Base-by-base conservation (phyloP, 2,329 filamentous ascomycete species). In the Alternaria novae-zelandiae region DNA sequence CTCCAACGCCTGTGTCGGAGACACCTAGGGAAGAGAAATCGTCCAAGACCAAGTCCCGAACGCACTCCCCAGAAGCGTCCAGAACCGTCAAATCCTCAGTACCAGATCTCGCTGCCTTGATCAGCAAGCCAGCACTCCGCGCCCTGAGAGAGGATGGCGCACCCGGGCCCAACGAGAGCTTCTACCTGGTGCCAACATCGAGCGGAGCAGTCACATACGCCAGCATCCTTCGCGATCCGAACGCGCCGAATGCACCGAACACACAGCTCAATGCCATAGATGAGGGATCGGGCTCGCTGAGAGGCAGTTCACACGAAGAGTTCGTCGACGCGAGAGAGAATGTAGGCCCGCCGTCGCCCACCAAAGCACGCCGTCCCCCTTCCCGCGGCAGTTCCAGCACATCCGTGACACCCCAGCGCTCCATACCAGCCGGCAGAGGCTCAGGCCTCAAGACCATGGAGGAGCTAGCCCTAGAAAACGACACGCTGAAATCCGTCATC, bases 161-260 rank as follows among this genome's bases (percentile, higher is more conserved):
- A 21, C 86, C 89, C 12, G 69, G 70, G n/a, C 71, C 71, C 9
- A 79, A 79, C 44, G 79, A 81, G 63, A 78, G 75, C 60, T 99
- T 99, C 82, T 98, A 97, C 78, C 91, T 98, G 1, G 96, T 99
- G 1, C 96, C 95, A 5, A 92, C 92, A 0, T 93, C 92, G 17
- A 95, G 96, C 6, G 94, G 95, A 67, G 97, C 94, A 3, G 91
- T 94, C 64, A 96, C 94, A 0, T 99, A 98, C 75, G 94, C 96
- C 47, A 94, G 91, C 66, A 97, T 99, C 56, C 83, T 97, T 20
- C 70, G 78, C 63, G 65, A 80, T 74, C 74, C 71, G 44, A 73
- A 71, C 61, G 65, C 70, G 6, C 57, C 69, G 44, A 61, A 67
- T 57, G 83, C 84, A 63, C 82, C 74, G 3, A 87, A 89, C n/a